A percentile compares a stretch with the other conserved stretches of the same genome.
phyloP scores from a whole-genome alignment of 345 rosid species.

The Eutrema heterophyllum region DNA sequence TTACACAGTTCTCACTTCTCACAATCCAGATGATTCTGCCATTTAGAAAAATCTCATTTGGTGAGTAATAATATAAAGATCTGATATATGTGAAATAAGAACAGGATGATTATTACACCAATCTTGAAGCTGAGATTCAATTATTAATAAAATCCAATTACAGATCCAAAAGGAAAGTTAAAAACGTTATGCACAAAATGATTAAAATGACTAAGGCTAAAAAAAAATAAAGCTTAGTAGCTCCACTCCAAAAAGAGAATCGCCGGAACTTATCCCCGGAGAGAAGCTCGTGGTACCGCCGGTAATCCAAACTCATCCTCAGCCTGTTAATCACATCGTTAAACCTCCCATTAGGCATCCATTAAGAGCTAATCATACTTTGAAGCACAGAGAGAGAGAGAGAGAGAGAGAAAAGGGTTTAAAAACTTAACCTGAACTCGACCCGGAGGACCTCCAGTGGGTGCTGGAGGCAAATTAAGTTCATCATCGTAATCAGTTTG shows the following conservation, averaged over 20 bases:
- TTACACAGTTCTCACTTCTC: not conserved
- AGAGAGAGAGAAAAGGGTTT: not conserved
- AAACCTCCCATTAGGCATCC: not conserved
- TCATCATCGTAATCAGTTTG: slow-evolving; percentile 66
- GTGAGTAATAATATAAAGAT: not conserved
- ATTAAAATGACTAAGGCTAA: not conserved
- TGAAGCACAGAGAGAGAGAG: not conserved
- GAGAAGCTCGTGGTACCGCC: slow-evolving; percentile 76
- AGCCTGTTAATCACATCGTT: slow-evolving; percentile 46
- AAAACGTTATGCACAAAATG: slow-evolving; percentile 15
- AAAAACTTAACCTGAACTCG: slow-evolving; percentile 55
- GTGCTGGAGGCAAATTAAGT: slow-evolving; percentile 80
- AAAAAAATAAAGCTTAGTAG: not conserved
- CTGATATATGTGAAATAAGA: not conserved
- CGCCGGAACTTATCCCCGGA: slow-evolving; percentile 48
- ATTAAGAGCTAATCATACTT: not conserved
- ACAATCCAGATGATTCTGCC: not conserved
- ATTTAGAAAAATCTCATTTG: not conserved
- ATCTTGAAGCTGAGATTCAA: not conserved
- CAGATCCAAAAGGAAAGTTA: not conserved
- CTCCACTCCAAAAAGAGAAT: not conserved
- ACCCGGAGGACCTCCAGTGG: slow-evolving; percentile 50
- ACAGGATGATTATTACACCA: not conserved
- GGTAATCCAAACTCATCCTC: slow-evolving; percentile 88
- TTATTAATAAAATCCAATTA: not conserved